These are phyloP conservation scores for Paracamarosporium sp. DNA, from an alignment of 2,329 filamentous ascomycete species.

Conservation along the genomic window DNA sequence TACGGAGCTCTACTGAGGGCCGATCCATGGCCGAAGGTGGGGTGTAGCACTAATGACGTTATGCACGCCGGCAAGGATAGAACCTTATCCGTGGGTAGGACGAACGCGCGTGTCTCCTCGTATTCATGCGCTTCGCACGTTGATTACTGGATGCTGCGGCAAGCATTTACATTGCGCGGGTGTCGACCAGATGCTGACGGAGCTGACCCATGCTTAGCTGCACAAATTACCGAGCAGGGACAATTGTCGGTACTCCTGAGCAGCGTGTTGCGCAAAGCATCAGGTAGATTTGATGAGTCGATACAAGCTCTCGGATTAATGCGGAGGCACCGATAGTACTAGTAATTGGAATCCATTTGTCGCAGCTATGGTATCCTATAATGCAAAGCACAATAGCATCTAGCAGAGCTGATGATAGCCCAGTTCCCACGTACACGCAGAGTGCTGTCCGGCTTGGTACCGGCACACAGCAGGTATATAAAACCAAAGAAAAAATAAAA, in stretches of 20 bases:
- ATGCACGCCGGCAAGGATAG: background rate
- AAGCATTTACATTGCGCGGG: too few relatives aligned
- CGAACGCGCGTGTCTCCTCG: background rate
- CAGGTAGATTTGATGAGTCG: background rate
- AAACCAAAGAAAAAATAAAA: background rate
- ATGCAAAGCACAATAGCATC: background rate
- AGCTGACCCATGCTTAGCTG: too few relatives aligned
- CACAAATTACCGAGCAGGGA: too few relatives aligned
- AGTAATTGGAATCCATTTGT: background rate
- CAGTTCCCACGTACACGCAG: constrained; percentile 12
- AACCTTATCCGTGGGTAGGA: background rate
- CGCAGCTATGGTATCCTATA: background rate
- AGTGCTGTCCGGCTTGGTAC: constrained; percentile 6
- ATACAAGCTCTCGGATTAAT: background rate
- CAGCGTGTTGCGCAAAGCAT: background rate
- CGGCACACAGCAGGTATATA: constrained; percentile 8
- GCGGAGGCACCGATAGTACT: background rate
- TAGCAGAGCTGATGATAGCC: background rate
- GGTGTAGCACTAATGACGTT: background rate
- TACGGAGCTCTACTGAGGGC: constrained; percentile 9
- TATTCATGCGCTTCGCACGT: too few relatives aligned
- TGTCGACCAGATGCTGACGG: too few relatives aligned
- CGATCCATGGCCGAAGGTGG: background rate
- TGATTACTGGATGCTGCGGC: too few relatives aligned
- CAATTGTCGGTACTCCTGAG: too few relatives aligned